Evolutionary conservation across 805 yeast genomes (phyloP).

Genomic region (Nakazawaea ernobii): DNA sequence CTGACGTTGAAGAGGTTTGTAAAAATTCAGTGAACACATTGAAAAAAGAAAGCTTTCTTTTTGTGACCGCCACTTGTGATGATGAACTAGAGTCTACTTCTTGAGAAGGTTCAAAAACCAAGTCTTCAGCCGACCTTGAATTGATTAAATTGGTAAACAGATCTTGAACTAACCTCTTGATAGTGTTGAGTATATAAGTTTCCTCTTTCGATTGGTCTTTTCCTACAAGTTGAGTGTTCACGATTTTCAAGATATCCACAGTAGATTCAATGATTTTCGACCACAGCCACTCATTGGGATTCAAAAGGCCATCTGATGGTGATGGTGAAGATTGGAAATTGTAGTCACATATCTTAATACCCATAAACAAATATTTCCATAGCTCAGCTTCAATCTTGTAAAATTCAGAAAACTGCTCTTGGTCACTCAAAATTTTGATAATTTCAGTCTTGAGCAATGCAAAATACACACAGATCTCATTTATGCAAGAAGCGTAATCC

Average conservation of each 20-base stretch:
- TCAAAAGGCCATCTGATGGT: constrained; percentile 15
- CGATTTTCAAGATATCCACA: constrained; percentile 27
- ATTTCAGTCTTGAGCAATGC: constrained; percentile 16
- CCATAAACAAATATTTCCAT: constrained; percentile 29
- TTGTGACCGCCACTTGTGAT: background rate
- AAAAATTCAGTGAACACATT: constrained; percentile 51
- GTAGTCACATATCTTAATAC: constrained; percentile 26
- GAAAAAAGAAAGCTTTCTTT: constrained; percentile 37
- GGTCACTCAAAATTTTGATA: constrained; percentile 14
- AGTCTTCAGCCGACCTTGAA: constrained; percentile 5
- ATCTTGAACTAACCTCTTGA: constrained; percentile 35
- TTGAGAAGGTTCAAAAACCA: background rate
- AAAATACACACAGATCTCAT: constrained; percentile 18
- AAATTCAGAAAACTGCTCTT: constrained; percentile 10
- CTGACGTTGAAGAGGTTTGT: constrained; percentile 35
- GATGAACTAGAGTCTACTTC: background rate
- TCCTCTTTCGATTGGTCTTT: background rate
- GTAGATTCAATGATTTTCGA: constrained; percentile 32
- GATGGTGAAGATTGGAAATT: constrained; percentile 15
- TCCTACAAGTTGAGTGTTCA: constrained; percentile 16
- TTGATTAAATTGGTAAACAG: constrained; percentile 33
- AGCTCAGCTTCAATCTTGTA: constrained; percentile 22
- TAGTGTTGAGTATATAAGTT: constrained; percentile 22
- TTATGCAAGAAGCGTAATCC: constrained; percentile 26
- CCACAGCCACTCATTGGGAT: constrained; percentile 32